phyloP scores from a whole-genome alignment of 2,329 filamentous ascomycete genomes.

The Fusarium heterosporum region DNA sequence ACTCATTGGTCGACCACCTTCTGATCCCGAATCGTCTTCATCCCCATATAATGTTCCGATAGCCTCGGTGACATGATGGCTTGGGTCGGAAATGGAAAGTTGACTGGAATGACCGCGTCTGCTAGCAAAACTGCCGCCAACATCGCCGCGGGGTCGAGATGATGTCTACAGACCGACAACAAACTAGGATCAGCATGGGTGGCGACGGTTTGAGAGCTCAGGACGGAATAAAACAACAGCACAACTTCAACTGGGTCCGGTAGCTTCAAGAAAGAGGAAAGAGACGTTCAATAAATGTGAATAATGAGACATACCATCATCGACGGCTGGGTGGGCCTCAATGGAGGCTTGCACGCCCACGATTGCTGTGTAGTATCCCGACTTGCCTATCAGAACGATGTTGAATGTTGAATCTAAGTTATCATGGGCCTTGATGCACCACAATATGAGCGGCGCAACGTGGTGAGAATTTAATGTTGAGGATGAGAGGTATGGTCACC shows the following conservation, averaged over 20 bases:
- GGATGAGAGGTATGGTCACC: slow-evolving; percentile 48
- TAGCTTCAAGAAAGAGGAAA: slow-evolving; percentile 7
- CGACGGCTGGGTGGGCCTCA: slow-evolving; percentile 55
- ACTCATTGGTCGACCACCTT: slow-evolving; percentile 74
- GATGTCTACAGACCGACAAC: slow-evolving; percentile 61
- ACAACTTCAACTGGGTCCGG: neutral
- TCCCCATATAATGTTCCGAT: slow-evolving; percentile 92
- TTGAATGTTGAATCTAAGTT: slow-evolving; percentile 40
- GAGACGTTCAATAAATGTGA: slow-evolving; percentile 10
- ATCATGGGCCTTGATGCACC: slow-evolving; percentile 48
- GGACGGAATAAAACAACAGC: slow-evolving; percentile 14
- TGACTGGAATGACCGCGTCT: slow-evolving; percentile 69
- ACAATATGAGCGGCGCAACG: slow-evolving; percentile 43
- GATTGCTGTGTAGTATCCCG: slow-evolving; percentile 44
- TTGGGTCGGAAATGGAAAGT: slow-evolving; percentile 83
- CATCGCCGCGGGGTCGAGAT: slow-evolving; percentile 66
- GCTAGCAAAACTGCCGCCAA: slow-evolving; percentile 67
- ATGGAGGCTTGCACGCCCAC: slow-evolving; percentile 52
- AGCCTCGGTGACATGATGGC: slow-evolving; percentile 93
- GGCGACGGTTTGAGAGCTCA: slow-evolving; percentile 19
- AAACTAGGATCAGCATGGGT: slow-evolving; percentile 42
- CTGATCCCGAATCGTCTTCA: slow-evolving; percentile 71
- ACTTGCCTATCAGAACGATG: slow-evolving; percentile 44
- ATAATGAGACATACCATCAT: slow-evolving; percentile 62
- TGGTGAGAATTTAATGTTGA: slow-evolving; percentile 38